Base-by-base conservation (phyloP, 139 green algal genomes). In the Chlamydomonas incerta region DNA sequence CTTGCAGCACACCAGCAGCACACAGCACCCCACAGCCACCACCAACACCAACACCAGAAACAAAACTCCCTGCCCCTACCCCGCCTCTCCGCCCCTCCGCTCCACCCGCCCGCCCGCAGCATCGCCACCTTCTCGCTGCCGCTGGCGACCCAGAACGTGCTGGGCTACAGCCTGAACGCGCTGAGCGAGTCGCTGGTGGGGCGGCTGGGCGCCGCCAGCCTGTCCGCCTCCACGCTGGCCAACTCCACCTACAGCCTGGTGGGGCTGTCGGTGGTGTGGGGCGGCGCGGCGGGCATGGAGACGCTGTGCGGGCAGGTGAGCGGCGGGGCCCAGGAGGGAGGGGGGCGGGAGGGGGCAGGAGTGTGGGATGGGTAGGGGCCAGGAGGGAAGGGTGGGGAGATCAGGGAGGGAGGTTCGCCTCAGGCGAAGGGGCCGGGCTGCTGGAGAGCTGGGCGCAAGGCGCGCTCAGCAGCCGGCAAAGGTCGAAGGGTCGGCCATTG, bases 211-310 rank as follows among this genome's bases (percentile, higher is more conserved):
- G 62, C 73, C 34, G 46, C 60, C 9, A 21, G 28, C 10, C 74
- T 88, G 73, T 88, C 83, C 33, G 71, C 72, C 23, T 68, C 71
- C 71, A 87, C 82, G 8, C 71, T 87, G 55, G 82, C 67, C 41
- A 87, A 81, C 74, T 37, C 34, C 15, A 33, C 76, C 8, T 88
- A 88, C 72, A 55, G 29, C n/a, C 67, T 88, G 26, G 70, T 72
- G 47, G 83, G 83, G 13, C 62, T 88, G n/a, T 76, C 55, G 26
- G 50, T 88, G 74, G 71, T 88, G 35, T 88, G 83, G 83, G 83
- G 83, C 20, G 73, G 63, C 21, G 83, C 83, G 26, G 83, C 83
- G 9, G 83, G 83, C 58, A 81, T 88, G 83, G 83, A 88, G 83
- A 88, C 83, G 33, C 55, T 88, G 34, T 74, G 47, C 37, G 83